Percentiles rank a stretch among this genome's conserved stretches.
Conservation (phyloP, 768 basidiomycete species). For the Lactifluus rugatus region DNA sequence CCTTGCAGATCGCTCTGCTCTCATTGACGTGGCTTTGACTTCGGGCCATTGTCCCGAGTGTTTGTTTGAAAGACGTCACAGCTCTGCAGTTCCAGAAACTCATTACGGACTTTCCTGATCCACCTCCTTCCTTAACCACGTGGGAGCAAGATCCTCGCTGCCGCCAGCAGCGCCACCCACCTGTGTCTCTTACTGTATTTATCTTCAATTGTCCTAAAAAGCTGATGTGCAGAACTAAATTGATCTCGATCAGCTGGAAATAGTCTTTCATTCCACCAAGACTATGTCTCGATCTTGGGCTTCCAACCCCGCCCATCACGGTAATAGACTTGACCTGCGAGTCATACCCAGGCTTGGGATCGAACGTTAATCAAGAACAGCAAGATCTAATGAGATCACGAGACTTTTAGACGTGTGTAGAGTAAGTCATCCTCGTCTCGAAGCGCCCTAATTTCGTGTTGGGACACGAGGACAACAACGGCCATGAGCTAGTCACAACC, state of each 20-base stretch:
- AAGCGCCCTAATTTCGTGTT: neutral
- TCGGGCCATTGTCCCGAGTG: neutral
- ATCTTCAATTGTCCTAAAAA: neutral
- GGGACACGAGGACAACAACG: neutral
- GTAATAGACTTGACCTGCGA: too few species aligned
- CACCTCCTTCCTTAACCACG: constrained; percentile 1
- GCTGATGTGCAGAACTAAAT: neutral
- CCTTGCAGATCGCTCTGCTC: neutral
- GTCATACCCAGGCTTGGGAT: neutral
- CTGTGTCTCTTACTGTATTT: neutral
- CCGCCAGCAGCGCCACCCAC: neutral
- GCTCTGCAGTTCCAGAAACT: neutral
- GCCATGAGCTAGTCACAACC: neutral
- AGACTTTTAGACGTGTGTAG: neutral
- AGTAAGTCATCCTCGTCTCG: neutral
- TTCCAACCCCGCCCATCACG: too few species aligned
- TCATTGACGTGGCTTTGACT: neutral
- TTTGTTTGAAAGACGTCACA: neutral
- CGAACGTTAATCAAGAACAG: neutral
- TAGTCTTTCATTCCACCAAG: neutral
- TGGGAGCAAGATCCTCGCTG: neutral
- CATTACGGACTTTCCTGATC: constrained; percentile 7
- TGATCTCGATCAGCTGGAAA: constrained; percentile 1
- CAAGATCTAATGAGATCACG: neutral
- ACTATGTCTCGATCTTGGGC: neutral